Conservation (phyloP, 768 basidiomycete genomes). For the Boletus rufocinnamomeus region DNA sequence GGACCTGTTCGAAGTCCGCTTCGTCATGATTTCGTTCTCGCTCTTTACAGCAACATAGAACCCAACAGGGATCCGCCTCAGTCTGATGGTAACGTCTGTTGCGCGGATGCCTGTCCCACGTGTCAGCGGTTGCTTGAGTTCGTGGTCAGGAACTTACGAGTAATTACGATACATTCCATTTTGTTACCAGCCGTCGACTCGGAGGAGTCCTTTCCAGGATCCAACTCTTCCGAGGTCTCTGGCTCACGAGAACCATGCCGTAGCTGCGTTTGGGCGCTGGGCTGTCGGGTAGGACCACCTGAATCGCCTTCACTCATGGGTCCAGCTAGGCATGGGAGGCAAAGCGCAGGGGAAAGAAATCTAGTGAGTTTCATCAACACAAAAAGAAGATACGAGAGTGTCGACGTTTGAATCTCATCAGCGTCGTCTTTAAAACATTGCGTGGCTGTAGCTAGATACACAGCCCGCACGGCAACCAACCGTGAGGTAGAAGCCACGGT, state of each 20-base stretch:
- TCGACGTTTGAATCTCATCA: neutral
- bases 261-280: neutral
- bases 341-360: neutral
- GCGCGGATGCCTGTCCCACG: neutral
- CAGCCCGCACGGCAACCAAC: no score
- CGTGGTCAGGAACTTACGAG: neutral
- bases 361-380: neutral
- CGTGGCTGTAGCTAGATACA: no score
- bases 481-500: no score
- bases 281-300: neutral
- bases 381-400: neutral
- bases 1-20: neutral
- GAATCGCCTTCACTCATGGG: neutral
- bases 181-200: neutral
- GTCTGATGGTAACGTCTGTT: no score
- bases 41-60: neutral
- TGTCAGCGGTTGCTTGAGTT: neutral
- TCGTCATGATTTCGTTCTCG: neutral
- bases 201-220: neutral
- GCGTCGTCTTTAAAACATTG: neutral
- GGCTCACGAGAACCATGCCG: neutral
- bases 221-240: neutral
- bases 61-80: neutral
- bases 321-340: neutral
- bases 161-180: neutral